Evolutionary conservation across 495 filamentous ascomycete genomes (phyloP).

Genomic region (Aspergillus hancockii): DNA sequence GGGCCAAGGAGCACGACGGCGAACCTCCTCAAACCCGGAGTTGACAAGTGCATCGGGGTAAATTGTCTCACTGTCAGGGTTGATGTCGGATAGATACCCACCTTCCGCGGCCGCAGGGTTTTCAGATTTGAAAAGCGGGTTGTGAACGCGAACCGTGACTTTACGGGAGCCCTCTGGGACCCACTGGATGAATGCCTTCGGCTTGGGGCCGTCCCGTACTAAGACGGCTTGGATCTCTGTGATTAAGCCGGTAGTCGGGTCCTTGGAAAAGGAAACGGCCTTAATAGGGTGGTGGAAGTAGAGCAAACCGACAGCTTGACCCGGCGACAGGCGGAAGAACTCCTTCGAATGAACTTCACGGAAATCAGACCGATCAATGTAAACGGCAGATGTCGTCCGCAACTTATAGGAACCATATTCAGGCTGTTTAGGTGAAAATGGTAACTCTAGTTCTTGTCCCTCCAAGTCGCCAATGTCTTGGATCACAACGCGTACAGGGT

Average conservation of each 20-base stretch:
- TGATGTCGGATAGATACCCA: constrained; percentile 82
- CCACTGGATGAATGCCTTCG: constrained; percentile 86
- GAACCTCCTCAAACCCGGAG: constrained; percentile 79
- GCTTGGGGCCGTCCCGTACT: constrained; percentile 48
- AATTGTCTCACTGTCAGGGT: constrained; percentile 78
- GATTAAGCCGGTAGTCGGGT: constrained; percentile 55
- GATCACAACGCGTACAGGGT: constrained; percentile 70
- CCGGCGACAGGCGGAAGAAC: constrained; percentile 92
- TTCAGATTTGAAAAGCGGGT: constrained; percentile 82
- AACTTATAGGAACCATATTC: constrained; percentile 40
- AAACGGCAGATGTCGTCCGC: constrained; percentile 77
- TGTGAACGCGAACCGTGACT: constrained; percentile 79
- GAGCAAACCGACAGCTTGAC: constrained; percentile 84
- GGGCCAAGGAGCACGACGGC: constrained; percentile 77
- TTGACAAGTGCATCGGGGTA: constrained; percentile 81
- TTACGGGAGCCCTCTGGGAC: constrained; percentile 67
- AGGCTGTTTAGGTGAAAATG: constrained; percentile 60
- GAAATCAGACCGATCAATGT: constrained; percentile 94
- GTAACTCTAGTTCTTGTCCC: constrained; percentile 59
- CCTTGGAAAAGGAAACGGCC: constrained; percentile 61
- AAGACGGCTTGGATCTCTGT: constrained; percentile 41
- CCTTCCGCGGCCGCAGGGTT: constrained; percentile 71
- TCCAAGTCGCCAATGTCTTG: constrained; percentile 72
- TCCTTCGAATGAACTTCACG: constrained; percentile 79
- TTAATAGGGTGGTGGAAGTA: constrained; percentile 82